Evolutionary conservation across 2,329 filamentous ascomycete genomes (phyloP).

Genomic region (Byssochlamys sp.): DNA sequence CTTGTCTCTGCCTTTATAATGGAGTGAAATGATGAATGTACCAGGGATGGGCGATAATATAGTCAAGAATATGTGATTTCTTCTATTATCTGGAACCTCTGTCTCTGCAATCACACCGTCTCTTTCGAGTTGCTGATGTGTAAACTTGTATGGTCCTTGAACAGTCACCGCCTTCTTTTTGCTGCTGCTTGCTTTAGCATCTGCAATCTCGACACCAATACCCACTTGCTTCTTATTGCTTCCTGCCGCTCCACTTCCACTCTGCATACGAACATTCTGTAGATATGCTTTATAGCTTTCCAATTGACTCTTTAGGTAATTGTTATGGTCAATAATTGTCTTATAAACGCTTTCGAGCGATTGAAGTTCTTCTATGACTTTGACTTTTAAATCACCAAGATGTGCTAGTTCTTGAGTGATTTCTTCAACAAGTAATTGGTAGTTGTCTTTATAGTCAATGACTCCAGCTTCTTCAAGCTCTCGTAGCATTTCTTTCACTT

Average conservation of each 20-base stretch:
- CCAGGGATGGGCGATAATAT: too few relatives aligned
- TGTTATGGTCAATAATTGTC: constrained; percentile 94
- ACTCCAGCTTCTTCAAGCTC: constrained; percentile 87
- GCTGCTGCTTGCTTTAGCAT: too few relatives aligned
- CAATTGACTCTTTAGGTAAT: constrained; percentile 83
- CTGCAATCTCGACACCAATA: too few relatives aligned
- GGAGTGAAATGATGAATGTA: too few relatives aligned
- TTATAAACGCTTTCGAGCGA: constrained; percentile 93
- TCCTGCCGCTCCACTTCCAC: constrained; percentile 89
- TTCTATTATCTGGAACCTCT: too few relatives aligned
- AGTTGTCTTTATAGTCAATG: constrained; percentile 91
- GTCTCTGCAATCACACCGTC: constrained; percentile 99
- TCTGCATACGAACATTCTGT: constrained; percentile 84
- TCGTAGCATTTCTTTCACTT: constrained; percentile 88
- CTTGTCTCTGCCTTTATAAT: too few relatives aligned
- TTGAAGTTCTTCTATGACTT: constrained; percentile 72
- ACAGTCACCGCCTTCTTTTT: too few relatives aligned
- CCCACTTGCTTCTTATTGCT: constrained; percentile 85
- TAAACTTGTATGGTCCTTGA: constrained; percentile 97
- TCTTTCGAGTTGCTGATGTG: constrained; percentile 93
- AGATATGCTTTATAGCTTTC: constrained; percentile 99
- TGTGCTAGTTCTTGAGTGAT: too few relatives aligned
- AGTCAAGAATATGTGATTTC: too few relatives aligned
- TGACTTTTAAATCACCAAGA: constrained; percentile 88
- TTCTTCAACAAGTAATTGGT: too few relatives aligned